Percentiles rank a stretch among this genome's conserved stretches.
Conservation (phyloP, 202 grass and related monocot species). For the Panicum hallii region DNA sequence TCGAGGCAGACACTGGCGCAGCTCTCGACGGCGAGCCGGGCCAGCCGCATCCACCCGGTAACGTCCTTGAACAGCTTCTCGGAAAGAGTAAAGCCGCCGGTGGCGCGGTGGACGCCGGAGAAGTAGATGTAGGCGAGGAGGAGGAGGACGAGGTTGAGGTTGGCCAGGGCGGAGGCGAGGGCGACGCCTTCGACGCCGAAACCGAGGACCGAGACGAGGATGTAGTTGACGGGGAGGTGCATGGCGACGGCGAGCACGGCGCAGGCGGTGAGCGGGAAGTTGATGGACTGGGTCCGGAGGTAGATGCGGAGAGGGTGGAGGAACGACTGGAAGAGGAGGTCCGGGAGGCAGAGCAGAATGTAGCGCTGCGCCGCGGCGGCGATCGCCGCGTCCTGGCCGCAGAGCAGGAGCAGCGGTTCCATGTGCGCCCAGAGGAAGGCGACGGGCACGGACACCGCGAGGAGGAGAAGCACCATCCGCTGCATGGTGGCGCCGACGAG, state of each 20-base stretch:
- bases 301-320: conserved; percentile 94
- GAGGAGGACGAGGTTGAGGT: conserved; percentile 82
- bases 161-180: conserved; percentile 66
- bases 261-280: conserved; percentile 74
- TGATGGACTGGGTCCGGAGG: conserved; percentile 82
- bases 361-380: conserved; percentile 66
- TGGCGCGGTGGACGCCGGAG: conserved; percentile 60
- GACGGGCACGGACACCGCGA: conserved; percentile 62
- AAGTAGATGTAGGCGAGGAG: conserved; percentile 75
- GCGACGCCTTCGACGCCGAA: conserved; percentile 79
- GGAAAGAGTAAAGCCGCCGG: conserved; percentile 61
- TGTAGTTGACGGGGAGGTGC: conserved; percentile 83
- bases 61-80: conserved; percentile 60
- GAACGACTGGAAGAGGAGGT: conserved; percentile 87
- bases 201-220: conserved; percentile 62
- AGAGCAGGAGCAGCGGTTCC: conserved; percentile 73
- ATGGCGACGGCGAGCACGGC: conserved; percentile 62
- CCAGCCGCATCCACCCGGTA: conserved; percentile 58
- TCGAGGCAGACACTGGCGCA: conserved; percentile 82
- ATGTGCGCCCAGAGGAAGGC: conserved; percentile 80
- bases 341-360: conserved; percentile 78
- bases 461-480: conserved; percentile 76
- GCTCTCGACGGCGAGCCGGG: conserved; percentile 65
- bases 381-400: conserved; percentile 72
- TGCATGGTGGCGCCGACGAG: conserved; percentile 78